A percentile compares a stretch with the other conserved stretches of the same genome.
Conservation (phyloP, 768 basidiomycete species). For the Piloderma croceum region DNA sequence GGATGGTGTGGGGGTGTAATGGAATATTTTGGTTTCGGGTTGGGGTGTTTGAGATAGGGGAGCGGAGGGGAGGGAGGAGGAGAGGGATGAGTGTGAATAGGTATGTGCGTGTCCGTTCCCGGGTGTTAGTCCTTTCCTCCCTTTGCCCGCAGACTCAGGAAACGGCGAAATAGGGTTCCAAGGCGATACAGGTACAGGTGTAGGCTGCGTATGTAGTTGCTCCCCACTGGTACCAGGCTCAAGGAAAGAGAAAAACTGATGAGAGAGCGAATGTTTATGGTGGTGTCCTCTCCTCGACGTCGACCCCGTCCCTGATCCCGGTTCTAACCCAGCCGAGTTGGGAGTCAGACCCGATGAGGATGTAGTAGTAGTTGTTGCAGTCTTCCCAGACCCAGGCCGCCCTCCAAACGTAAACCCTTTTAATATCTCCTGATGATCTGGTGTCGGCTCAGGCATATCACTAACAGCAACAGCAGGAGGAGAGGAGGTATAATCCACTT, state of each 20-base stretch:
- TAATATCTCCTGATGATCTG: constrained; percentile 35
- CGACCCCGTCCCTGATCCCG: constrained; percentile 20
- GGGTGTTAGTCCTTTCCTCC: background rate
- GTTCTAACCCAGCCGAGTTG: constrained; percentile 19
- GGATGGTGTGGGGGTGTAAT: constrained; percentile 35
- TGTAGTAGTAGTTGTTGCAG: constrained; percentile 16
- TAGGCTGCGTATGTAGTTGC: constrained; percentile 53
- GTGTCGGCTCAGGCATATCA: constrained; percentile 34
- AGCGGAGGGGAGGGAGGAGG: background rate
- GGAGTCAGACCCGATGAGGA: constrained; percentile 20
- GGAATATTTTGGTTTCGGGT: too few species aligned
- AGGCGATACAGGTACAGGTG: constrained; percentile 57
- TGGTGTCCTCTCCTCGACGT: constrained; percentile 64
- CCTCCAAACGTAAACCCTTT: constrained; percentile 63
- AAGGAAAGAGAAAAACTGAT: constrained; percentile 94
- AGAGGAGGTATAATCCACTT: constrained; percentile 39
- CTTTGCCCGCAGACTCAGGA: constrained; percentile 6
- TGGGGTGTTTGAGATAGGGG: background rate
- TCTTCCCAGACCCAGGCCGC: constrained; percentile 21
- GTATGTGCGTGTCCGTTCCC: constrained; percentile 3
- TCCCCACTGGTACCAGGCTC: constrained; percentile 53
- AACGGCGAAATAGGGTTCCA: constrained; percentile 57
- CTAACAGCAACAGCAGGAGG: constrained; percentile 40
- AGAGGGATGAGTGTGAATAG: background rate
- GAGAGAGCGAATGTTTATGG: constrained; percentile 90